Conservation (phyloP, 2,329 filamentous ascomycete species). For the Bipolaris bicolor region DNA sequence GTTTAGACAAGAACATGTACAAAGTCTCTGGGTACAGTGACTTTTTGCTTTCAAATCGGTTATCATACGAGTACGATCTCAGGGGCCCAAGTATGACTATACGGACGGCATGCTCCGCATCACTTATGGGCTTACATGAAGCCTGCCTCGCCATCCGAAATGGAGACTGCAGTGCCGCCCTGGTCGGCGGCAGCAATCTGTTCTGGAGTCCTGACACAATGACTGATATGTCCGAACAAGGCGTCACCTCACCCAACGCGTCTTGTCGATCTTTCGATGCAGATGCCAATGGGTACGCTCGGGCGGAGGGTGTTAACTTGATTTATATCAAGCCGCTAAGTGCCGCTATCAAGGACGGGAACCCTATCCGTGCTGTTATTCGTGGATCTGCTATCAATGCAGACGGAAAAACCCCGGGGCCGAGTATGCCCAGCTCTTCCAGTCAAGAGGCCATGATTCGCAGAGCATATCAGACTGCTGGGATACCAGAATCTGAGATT, state of each 20-base stretch:
- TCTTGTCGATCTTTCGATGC: conserved; percentile 31
- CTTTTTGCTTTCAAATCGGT: conserved; percentile 29
- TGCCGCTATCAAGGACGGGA: conserved; percentile 6
- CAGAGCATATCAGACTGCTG: neutral
- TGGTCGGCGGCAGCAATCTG: conserved; percentile 26
- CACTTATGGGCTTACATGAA: neutral
- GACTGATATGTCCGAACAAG: conserved; percentile 18
- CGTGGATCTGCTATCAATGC: conserved; percentile 25
- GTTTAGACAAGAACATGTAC: conserved; percentile 8
- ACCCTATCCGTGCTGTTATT: conserved; percentile 43
- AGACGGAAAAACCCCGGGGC: conserved; percentile 23
- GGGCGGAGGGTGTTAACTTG: conserved; percentile 35
- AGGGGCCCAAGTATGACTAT: conserved; percentile 11
- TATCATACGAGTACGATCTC: conserved; percentile 29
- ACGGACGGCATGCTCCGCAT: neutral
- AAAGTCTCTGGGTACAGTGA: conserved; percentile 16
- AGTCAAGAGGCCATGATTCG: conserved; percentile 1
- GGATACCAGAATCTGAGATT: neutral
- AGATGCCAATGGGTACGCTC: conserved; percentile 31
- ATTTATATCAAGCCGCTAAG: conserved; percentile 38
- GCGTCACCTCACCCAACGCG: conserved; percentile 17
- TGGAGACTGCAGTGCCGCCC: conserved; percentile 15
- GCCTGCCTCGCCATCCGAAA: conserved; percentile 11
- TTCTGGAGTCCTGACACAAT: conserved; percentile 15
- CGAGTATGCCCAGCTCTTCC: neutral